phyloP scores from a whole-genome alignment of 768 basidiomycete species.

The Mycena leptocephala region DNA sequence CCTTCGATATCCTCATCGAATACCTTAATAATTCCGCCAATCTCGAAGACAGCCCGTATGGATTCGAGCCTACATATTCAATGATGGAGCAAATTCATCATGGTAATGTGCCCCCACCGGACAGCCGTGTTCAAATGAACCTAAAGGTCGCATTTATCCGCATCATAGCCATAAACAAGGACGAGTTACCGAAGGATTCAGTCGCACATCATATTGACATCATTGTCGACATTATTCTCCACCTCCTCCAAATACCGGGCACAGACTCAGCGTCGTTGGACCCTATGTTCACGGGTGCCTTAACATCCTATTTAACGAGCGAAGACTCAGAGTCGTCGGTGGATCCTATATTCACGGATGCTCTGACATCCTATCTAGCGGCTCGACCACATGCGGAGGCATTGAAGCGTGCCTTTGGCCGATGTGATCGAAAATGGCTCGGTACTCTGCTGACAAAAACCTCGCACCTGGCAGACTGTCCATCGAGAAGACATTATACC shows the following conservation, averaged over 20 bases:
- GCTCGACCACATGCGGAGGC: not conserved
- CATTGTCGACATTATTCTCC: not conserved
- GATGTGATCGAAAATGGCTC: not conserved
- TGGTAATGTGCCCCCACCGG: too few species aligned
- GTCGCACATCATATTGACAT: not conserved
- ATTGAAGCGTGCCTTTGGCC: not conserved
- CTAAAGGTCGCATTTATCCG: not conserved
- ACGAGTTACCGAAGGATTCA: not conserved
- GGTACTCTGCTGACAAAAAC: not conserved
- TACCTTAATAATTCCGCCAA: not conserved
- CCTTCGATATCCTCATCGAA: not conserved
- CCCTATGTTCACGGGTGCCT: not conserved
- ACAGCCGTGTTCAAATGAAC: too few species aligned
- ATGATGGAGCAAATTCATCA: not conserved
- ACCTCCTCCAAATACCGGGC: not conserved
- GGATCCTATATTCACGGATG: not conserved
- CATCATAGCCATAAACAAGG: not conserved
- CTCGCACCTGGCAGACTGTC: not conserved
- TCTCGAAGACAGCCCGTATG: not conserved
- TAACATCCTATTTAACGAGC: too few species aligned
- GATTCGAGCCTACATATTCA: constrained; percentile 1
- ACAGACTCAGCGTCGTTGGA: not conserved
- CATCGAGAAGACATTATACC: not conserved
- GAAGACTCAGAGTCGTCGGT: not conserved
- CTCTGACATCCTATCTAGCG: not conserved